Evolutionary conservation across 1,139 yeast species (phyloP).

Genomic region (Nakaseomyces delphensis): DNA sequence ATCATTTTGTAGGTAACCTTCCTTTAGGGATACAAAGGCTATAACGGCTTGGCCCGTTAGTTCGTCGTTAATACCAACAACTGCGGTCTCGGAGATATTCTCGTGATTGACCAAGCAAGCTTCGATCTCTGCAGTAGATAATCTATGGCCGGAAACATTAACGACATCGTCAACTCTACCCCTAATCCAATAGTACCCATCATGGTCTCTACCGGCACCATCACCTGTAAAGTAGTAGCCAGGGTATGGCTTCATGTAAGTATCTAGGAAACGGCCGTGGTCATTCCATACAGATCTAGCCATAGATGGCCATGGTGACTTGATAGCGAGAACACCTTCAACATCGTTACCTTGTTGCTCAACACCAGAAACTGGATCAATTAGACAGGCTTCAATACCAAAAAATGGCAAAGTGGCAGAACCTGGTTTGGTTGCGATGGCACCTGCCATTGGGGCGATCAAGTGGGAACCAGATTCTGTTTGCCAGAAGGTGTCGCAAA

Average conservation of each 20-base stretch:
- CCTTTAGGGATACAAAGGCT: slow-evolving; percentile 79
- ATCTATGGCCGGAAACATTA: slow-evolving; percentile 94
- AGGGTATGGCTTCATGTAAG: slow-evolving; percentile 91
- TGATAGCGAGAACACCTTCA: slow-evolving; percentile 90
- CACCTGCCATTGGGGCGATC: slow-evolving; percentile 92
- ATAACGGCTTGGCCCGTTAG: slow-evolving; percentile 96
- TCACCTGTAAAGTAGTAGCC: slow-evolving; percentile 97
- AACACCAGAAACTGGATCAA: slow-evolving; percentile 84
- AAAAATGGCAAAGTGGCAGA: slow-evolving; percentile 95
- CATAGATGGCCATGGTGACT: slow-evolving; percentile 94
- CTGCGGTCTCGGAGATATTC: slow-evolving; percentile 86
- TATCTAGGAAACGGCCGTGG: slow-evolving; percentile 83
- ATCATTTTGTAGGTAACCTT: slow-evolving; percentile 36
- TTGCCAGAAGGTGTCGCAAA: slow-evolving; percentile 98
- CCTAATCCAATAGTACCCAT: slow-evolving; percentile 96
- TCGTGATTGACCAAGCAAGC: slow-evolving; percentile 77
- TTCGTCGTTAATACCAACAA: slow-evolving; percentile 89
- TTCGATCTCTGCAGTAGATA: slow-evolving; percentile 95
- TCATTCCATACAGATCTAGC: slow-evolving; percentile 93
- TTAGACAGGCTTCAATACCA: slow-evolving; percentile 82
- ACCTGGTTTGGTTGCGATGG: slow-evolving; percentile 93
- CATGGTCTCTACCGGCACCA: slow-evolving; percentile 96
- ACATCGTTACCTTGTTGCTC: slow-evolving; percentile 84
- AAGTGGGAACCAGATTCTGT: slow-evolving; percentile 96
- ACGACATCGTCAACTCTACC: slow-evolving; percentile 99